Percentiles rank a stretch among this genome's conserved stretches.
phyloP scores from a whole-genome alignment of 331 rosid species.

The Quercus phellos region DNA sequence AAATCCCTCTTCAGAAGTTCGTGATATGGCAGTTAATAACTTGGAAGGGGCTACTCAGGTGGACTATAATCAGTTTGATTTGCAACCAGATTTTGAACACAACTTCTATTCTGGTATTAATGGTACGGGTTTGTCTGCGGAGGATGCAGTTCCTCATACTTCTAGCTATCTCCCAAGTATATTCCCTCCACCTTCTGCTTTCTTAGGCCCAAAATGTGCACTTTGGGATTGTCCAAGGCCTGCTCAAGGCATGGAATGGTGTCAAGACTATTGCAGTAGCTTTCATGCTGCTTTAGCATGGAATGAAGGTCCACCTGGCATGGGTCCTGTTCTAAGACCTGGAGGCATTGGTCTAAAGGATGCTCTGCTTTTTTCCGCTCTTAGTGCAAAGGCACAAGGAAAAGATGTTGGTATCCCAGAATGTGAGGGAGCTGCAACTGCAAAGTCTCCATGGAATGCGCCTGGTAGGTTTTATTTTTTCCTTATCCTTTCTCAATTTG shows the following conservation, averaged over 20 bases:
- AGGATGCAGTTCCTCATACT: slow-evolving; percentile 55
- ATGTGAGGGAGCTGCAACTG: slow-evolving; percentile 99
- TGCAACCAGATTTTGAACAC: slow-evolving; percentile 54
- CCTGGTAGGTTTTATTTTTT: slow-evolving; percentile 59
- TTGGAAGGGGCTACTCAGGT: slow-evolving; percentile 55
- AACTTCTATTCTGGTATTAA: slow-evolving; percentile 50
- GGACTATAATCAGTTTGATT: slow-evolving; percentile 69
- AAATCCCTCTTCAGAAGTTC: slow-evolving; percentile 51
- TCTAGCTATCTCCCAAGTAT: slow-evolving; percentile 77
- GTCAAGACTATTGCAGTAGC: slow-evolving; percentile 89
- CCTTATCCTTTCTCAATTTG: slow-evolving; percentile 2
- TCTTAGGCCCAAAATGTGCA: slow-evolving; percentile 96
- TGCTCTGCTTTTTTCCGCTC: slow-evolving; percentile 82
- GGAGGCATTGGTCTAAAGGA: slow-evolving; percentile 98
- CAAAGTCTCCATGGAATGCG: slow-evolving; percentile 99
- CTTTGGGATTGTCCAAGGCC: slow-evolving; percentile 99
- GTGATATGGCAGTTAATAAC: slow-evolving; percentile 42
- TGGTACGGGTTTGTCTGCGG: slow-evolving; percentile 47
- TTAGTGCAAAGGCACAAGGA: slow-evolving; percentile 84
- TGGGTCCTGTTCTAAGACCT: slow-evolving; percentile 94
- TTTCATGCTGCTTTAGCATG: slow-evolving; percentile 88
- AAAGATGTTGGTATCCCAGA: slow-evolving; percentile 98
- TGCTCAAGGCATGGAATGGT: slow-evolving; percentile 90
- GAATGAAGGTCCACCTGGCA: slow-evolving; percentile 99
- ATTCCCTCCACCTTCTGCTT: slow-evolving; percentile 97